Conservation (phyloP, 108 stramenopile genomes). For the Asterionellopsis glacialis region DNA sequence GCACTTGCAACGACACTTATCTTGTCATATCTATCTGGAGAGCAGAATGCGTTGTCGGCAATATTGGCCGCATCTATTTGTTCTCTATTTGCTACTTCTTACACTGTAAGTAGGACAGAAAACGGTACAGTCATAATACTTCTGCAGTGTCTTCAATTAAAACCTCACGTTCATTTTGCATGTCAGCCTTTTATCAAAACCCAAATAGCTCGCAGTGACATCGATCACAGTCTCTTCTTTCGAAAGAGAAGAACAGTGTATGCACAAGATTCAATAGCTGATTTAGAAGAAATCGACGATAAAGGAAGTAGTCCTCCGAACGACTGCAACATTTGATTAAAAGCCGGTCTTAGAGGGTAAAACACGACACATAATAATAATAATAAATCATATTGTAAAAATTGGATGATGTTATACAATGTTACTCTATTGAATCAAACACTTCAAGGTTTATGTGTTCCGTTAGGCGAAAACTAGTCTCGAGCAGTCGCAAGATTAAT, state of each 20-base stretch:
- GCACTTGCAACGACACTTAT: conserved; percentile 52
- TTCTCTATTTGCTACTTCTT: conserved; percentile 51
- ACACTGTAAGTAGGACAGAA: conserved; percentile 32
- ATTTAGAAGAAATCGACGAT: too few relatives aligned
- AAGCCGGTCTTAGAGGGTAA: too few relatives aligned
- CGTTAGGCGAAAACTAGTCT: too few relatives aligned
- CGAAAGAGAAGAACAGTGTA: too few relatives aligned
- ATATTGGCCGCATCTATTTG: conserved; percentile 46
- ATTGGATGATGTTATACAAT: too few relatives aligned
- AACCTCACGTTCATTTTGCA: neutral
- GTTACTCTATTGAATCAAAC: too few relatives aligned
- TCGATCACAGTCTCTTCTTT: conserved; percentile 3
- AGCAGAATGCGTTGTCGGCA: conserved; percentile 41
- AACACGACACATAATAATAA: too few relatives aligned
- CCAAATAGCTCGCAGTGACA: conserved; percentile 49
- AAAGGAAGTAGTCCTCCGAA: too few relatives aligned
- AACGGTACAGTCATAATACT: neutral
- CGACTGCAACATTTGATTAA: too few relatives aligned
- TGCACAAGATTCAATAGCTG: too few relatives aligned
- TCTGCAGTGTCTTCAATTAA: neutral
- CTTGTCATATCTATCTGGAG: conserved; percentile 47
- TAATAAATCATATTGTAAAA: too few relatives aligned
- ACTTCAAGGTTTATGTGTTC: too few relatives aligned
- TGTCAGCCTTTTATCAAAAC: conserved; percentile 44
- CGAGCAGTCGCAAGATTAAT: neutral